phyloP scores from a whole-genome alignment of 192 early-diverging fungal genomes.

The Entomortierella parvispora region DNA sequence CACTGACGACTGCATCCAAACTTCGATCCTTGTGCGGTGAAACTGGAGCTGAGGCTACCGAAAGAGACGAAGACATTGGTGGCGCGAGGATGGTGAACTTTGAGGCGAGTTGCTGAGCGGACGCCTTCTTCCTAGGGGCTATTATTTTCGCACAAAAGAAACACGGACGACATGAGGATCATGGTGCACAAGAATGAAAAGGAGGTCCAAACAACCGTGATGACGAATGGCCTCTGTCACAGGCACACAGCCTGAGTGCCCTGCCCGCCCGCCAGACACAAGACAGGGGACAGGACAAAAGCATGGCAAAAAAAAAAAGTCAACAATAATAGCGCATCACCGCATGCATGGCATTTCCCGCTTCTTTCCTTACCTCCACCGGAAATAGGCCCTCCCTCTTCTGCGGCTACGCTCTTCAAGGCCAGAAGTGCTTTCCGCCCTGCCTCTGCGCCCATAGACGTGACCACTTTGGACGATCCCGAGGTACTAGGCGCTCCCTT shows the following conservation, averaged over 20 bases:
- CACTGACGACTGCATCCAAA: conserved; percentile 13
- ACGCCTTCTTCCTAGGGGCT: conserved; percentile 43
- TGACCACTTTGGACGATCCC: conserved; percentile 45
- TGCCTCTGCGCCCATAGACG: conserved; percentile 44
- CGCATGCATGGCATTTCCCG: neutral
- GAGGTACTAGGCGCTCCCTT: conserved; percentile 50
- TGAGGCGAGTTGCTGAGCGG: conserved; percentile 41
- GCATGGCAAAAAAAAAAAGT: no score
- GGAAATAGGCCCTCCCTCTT: conserved; percentile 34
- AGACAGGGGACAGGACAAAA: no score
- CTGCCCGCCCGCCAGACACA: no score
- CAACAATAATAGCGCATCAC: neutral
- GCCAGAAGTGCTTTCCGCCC: conserved; percentile 47
- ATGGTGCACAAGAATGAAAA: no score
- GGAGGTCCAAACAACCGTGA: no score
- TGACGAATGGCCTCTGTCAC: no score
- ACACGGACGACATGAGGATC: neutral
- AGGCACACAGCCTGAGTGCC: no score
- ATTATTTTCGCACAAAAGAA: neutral
- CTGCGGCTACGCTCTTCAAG: conserved; percentile 43
- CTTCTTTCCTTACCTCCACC: conserved; percentile 24
- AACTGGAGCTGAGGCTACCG: conserved; percentile 43
- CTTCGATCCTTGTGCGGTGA: conserved; percentile 26
- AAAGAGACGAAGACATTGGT: conserved; percentile 23
- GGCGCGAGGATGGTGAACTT: conserved; percentile 47